These are phyloP conservation scores for Fusarium staphyleae DNA, from an alignment of 2,329 filamentous ascomycete genomes.

Conservation along the genomic window DNA sequence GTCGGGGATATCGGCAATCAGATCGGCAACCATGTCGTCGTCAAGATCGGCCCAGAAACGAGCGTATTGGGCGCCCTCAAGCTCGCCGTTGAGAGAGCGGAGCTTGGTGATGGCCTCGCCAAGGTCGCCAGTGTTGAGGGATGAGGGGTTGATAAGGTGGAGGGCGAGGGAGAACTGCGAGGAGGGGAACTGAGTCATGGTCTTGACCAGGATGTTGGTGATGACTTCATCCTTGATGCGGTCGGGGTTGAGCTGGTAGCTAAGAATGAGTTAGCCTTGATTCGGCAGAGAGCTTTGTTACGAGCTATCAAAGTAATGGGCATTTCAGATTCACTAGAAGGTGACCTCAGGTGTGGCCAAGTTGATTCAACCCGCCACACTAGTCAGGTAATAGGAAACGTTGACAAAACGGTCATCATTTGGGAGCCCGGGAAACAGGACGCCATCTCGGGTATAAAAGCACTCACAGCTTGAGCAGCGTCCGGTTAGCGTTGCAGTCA, in stretches of 20 bases:
- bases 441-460: slow-evolving; percentile 18
- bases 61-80: slow-evolving; percentile 88
- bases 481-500: slow-evolving; percentile 96
- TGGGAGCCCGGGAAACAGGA: slow-evolving; percentile 39
- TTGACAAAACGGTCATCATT: slow-evolving; percentile 77
- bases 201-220: slow-evolving; percentile 98
- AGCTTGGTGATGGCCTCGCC: slow-evolving; percentile 92
- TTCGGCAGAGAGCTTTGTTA: not conserved
- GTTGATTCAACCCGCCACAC: slow-evolving; percentile 56
- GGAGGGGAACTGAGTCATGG: slow-evolving; percentile 95
- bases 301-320: slow-evolving; percentile 14
- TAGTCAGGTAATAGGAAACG: slow-evolving; percentile 99
- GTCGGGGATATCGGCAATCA: slow-evolving; percentile 91
- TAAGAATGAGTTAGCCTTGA: slow-evolving; percentile 50
- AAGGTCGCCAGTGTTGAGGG: slow-evolving; percentile 71
- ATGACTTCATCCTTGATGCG: slow-evolving; percentile 95
- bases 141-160: slow-evolving; percentile 87
- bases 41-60: slow-evolving; percentile 94
- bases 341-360: slow-evolving; percentile 68
- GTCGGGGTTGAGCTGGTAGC: slow-evolving; percentile 99
- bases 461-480: slow-evolving; percentile 94
- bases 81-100: slow-evolving; percentile 80
- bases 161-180: slow-evolving; percentile 94
- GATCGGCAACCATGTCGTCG: slow-evolving; percentile 94
- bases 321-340: slow-evolving; percentile 77